Evolutionary conservation across 1,284 basidiomycete genomes (phyloP), one percentile per base, ranked within the genome.

Genomic region (Pholiota adiposa): DNA sequence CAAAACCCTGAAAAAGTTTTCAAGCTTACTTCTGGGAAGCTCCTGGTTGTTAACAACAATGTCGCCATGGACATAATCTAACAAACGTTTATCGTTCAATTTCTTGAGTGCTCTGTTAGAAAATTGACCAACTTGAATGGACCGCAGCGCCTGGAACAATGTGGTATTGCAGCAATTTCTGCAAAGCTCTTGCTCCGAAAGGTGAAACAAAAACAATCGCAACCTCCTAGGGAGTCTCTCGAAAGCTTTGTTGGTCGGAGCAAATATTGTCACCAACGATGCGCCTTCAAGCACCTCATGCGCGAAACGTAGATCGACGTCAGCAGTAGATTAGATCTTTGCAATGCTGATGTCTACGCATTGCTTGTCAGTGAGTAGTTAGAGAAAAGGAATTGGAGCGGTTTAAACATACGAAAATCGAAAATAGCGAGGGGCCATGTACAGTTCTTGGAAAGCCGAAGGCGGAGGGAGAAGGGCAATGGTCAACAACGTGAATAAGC

Each of bases 91-190:
- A 27, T 19, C 16, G 44, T 29, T 33, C 12, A 23, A 12, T 3
- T 9, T n/a, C 16, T 5, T 3, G n/a, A 21, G n/a, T n/a, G n/a
- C n/a, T n/a, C n/a, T 18, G 14, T 4, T 16, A 36, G 19, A 43
- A 31, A 60, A 27, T 23, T 29, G 34, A 79, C 79, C 65, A 70
- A 80, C 81, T 87, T 41, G 83, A 81, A 63, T 85, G 81, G 16
- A 90, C 69, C 41, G 88, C 75, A 23, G 79, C 74, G 40, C 81
- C 70, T 2, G 89, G 89, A 4, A 90, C 76, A 59, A 87, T 79
- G 73, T 92, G 90, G 72, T 84, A 90, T 63, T 85, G 77, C 23
- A 92, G 70, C 14, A 92, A 68, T 73, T 90, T 90, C 67, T 75
- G 81, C 54, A 93, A 68, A 1, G 77, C 82, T 38, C 70, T 73